phyloP scores from a whole-genome alignment of 805 yeast species.

The Teunomyces atbi region DNA sequence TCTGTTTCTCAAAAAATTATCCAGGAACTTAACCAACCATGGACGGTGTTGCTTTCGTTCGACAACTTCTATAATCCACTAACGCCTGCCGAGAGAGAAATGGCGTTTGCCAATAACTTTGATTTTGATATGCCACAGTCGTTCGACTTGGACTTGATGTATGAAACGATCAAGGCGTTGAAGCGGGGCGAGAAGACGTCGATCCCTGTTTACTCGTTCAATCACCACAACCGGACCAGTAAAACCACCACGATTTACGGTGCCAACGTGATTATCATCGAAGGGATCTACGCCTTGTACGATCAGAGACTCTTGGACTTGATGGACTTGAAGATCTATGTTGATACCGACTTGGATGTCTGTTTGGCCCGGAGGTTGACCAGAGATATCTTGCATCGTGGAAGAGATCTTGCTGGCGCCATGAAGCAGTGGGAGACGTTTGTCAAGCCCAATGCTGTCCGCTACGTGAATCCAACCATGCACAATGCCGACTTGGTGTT shows the following conservation, averaged over 20 bases:
- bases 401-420: slow-evolving; percentile 79
- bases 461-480: slow-evolving; percentile 73
- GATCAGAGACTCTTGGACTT: slow-evolving; percentile 65
- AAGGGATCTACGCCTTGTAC: slow-evolving; percentile 84
- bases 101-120: slow-evolving; percentile 67
- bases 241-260: slow-evolving; percentile 81
- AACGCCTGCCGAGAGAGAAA: slow-evolving; percentile 52
- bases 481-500: slow-evolving; percentile 78
- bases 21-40: slow-evolving; percentile 76
- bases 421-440: slow-evolving; percentile 85
- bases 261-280: slow-evolving; percentile 88
- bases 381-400: slow-evolving; percentile 83
- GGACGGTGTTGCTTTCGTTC: slow-evolving; percentile 87
- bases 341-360: slow-evolving; percentile 90
- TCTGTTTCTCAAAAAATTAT: slow-evolving; percentile 84
- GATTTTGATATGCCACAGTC: slow-evolving; percentile 91
- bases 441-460: slow-evolving; percentile 89
- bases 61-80: slow-evolving; percentile 90
- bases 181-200: slow-evolving; percentile 59
- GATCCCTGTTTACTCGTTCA: slow-evolving; percentile 57
- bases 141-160: slow-evolving; percentile 71
- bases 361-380: slow-evolving; percentile 86
- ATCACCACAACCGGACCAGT: slow-evolving; percentile 63
- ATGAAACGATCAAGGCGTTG: slow-evolving; percentile 59
- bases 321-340: slow-evolving; percentile 86